Base-by-base conservation (phyloP, 2,329 filamentous ascomycete species). In the Paecilomyces formosus region DNA sequence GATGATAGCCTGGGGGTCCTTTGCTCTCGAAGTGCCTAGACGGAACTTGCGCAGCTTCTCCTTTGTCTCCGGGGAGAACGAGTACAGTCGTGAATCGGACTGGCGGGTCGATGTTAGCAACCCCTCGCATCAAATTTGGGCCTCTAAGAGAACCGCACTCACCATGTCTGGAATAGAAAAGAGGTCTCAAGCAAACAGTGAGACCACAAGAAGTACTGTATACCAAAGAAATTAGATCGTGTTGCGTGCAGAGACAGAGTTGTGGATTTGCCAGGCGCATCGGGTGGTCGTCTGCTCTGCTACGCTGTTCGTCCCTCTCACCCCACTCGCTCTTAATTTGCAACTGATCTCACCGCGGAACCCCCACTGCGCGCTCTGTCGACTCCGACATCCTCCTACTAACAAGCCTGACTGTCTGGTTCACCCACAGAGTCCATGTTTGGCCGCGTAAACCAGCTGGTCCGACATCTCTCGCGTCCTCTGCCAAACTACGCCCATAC, bases 21-120 rank as follows among this genome's bases (percentile, higher is more conserved):
- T 93, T 56, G 91, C 87, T 64, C 94, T 82, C 33, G 92, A 97
- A 1, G 94, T 97, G 26, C 88, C 86, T 28, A 99, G 83, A 55
- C 94, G 89, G 79, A 99, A 99, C 77, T 97, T 97, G 75, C 90
- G 89, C 64, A 99, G 85, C 70, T 92, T 88, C 64, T 92, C 87
- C 77, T 88, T 94, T 53, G 91, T 96, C 77, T 94, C 90, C 63
- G 86, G 84, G 31, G 92, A 95, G 84, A 97, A 96, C 60, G 89
- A 90, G 79, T 96, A 97, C 62, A 97, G 83, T 66, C 92, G 84
- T 62, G 91, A 87, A 81, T 97, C 92, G 71, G 92, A 95, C 68
- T 86, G 74, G 76, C 80, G 65, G 28, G 22, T 31, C 51, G 30
- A 26, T 53, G 21, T 54, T 53, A 28, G 39, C 35, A 54, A 30